These are phyloP conservation scores for Aspergillus phoenicis DNA, from an alignment of 2,329 filamentous ascomycete species.

Conservation along the genomic window DNA sequence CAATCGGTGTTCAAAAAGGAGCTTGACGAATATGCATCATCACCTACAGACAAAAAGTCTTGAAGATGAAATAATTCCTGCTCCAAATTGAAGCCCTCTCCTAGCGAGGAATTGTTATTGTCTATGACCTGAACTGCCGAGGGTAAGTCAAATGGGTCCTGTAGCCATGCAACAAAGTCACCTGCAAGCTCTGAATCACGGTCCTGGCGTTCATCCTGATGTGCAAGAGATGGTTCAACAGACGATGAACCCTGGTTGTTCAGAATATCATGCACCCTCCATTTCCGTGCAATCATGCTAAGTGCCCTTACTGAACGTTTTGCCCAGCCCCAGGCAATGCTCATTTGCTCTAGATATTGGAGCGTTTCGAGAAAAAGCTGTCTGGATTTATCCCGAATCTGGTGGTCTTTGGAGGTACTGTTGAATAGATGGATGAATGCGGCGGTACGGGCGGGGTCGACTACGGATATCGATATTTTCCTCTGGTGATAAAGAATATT, in stretches of 20 bases:
- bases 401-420: not conserved
- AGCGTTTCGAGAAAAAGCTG: not conserved
- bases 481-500: not conserved
- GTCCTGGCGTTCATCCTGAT: not conserved
- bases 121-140: not conserved
- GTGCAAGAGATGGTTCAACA: not conserved
- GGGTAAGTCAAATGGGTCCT: not conserved
- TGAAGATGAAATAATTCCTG: not conserved
- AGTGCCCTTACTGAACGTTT: not conserved
- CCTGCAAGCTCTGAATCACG: not conserved
- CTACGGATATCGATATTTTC: not conserved
- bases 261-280: not conserved
- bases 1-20: not conserved
- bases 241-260: not conserved
- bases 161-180: not conserved
- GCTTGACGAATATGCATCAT: not conserved
- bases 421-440: not conserved
- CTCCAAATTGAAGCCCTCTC: not conserved
- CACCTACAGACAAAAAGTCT: not conserved
- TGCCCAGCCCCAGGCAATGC: not conserved
- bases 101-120: not conserved
- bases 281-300: not conserved
- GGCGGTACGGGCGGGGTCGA: not conserved
- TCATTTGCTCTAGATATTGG: not conserved
- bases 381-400: not conserved